phyloP scores from a whole-genome alignment of 352 stramenopile genomes.

The Phytophthora uliginosa region DNA sequence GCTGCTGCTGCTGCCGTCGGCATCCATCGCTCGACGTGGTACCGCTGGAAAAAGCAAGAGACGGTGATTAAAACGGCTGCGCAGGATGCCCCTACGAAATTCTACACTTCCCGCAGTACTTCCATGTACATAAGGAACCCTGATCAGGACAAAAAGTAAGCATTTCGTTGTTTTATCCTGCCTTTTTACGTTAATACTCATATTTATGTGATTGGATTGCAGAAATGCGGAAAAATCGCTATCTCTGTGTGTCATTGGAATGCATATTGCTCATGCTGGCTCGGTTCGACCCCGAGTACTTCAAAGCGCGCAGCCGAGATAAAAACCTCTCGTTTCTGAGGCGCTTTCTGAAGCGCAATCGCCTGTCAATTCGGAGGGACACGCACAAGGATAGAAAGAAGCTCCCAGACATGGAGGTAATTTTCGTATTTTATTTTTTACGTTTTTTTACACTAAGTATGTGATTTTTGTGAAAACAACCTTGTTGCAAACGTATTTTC shows the following conservation, averaged over 20 bases:
- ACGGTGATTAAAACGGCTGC: neutral
- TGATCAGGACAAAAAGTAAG: no score
- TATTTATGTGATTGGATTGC: neutral
- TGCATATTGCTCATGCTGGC: neutral
- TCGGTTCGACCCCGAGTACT: neutral
- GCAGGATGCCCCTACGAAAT: neutral
- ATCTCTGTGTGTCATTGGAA: neutral
- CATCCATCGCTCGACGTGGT: neutral
- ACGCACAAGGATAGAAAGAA: neutral
- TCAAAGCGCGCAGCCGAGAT: neutral
- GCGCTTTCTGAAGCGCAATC: neutral
- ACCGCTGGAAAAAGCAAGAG: neutral
- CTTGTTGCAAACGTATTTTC: slow-evolving; percentile 19
- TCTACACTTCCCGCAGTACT: neutral
- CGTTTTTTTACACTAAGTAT: neutral
- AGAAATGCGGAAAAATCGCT: neutral
- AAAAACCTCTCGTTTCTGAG: neutral
- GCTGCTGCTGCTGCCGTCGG: neutral
- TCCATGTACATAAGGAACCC: neutral
- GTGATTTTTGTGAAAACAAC: neutral
- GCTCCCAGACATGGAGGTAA: no score
- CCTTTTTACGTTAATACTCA: neutral
- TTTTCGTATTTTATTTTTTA: slow-evolving; percentile 1
- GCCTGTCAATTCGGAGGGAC: no score
- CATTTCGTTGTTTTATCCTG: neutral